Evolutionary conservation across 1,284 basidiomycete species (phyloP).

Genomic region (Paramarasmius palmivorus): DNA sequence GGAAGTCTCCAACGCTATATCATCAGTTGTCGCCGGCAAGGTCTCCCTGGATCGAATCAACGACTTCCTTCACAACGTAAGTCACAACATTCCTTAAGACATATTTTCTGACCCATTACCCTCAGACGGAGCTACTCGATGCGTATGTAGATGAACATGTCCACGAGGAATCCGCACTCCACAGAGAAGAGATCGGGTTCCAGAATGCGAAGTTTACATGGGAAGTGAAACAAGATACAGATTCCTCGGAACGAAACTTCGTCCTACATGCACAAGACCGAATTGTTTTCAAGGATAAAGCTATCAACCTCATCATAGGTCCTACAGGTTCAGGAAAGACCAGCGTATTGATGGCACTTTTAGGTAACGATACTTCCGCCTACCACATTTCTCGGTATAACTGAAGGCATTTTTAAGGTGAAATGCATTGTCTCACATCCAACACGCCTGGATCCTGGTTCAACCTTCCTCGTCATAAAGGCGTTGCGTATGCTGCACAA

Average conservation of each 20-base stretch:
- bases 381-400: no score
- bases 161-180: conserved; percentile 23
- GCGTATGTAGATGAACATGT: conserved; percentile 32
- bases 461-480: conserved; percentile 63
- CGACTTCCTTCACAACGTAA: conserved; percentile 40
- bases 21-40: conserved; percentile 27
- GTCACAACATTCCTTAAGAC: conserved; percentile 7
- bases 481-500: conserved; percentile 77
- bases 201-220: conserved; percentile 43
- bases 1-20: conserved; percentile 1
- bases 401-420: no score
- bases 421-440: conserved; percentile 27
- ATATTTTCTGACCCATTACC: neutral
- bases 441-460: conserved; percentile 57
- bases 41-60: conserved; percentile 45
- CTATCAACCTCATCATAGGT: conserved; percentile 64
- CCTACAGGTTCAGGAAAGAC: conserved; percentile 50
- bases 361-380: no score
- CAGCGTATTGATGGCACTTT: conserved; percentile 53
- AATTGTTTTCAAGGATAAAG: conserved; percentile 53
- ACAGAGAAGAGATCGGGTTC: conserved; percentile 38
- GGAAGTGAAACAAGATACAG: conserved; percentile 26
- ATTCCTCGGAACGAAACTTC: conserved; percentile 42
- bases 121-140: conserved; percentile 54
- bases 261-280: conserved; percentile 47